Evolutionary conservation across 139 green algal genomes (phyloP), one percentile per base, ranked within the genome.

Genomic region (Dunaliella sp.): DNA sequence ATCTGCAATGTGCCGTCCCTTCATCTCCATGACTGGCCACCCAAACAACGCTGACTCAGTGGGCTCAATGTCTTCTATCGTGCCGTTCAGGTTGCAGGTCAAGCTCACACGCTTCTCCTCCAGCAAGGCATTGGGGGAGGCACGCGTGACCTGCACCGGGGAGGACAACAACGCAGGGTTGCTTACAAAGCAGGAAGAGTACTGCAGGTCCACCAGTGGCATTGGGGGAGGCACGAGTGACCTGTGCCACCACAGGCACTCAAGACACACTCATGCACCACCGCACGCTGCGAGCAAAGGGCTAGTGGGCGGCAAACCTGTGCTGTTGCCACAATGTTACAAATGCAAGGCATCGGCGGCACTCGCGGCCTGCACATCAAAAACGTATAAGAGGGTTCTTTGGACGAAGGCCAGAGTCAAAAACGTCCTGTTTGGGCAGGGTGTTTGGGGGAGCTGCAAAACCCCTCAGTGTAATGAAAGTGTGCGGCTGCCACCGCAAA

Each of bases 11-110:
- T 78, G 73, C 3, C 73, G 73, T 32, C 73, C 73, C 30, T 32
- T 78, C 73, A 78, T 32, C 73, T 78, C 28, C 30, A 78, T 16
- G 7, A 3, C 73, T 21, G 28, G 73, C 78, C 78, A 83, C 35
- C 78, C 78, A 32, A 83, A 83, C 3, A 83, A 0, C 7, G 12
- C 32, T 3, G 48, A 73, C 3, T 58, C 48, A 1, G 31, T 33
- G 1, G 24, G 36, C 3, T 2, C 30, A 2, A 38, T 48, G 28
- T 3, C 30, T 38, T n/a, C 26, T 7, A 84, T 74, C 26, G 7
- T n/a, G 57, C 81, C 81, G 57, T 57, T 31, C 57, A 75, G 30
- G 58, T 75, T 79, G 81, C 48, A 77, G 21, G 58, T 79, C 21
- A 85, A 0, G 0, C 2, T 36, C 3, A 76, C 57, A 76, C 57